Conservation (phyloP, 2,329 filamentous ascomycete species). For the Drechslera avenae region DNA sequence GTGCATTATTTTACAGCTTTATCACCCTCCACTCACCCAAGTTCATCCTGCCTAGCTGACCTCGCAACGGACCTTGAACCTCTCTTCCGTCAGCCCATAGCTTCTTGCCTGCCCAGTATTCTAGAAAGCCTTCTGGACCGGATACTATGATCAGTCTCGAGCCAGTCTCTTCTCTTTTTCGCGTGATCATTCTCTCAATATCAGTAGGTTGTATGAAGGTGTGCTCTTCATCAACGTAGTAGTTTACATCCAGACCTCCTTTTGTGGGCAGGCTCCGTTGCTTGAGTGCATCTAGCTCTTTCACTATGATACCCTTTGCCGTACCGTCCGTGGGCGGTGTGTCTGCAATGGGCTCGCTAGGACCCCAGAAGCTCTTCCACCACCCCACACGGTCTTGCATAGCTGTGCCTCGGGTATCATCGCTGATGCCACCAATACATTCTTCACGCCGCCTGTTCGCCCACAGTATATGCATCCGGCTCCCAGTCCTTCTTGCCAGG, state of each 20-base stretch:
- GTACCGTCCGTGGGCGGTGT: slow-evolving; percentile 7
- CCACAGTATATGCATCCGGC: slow-evolving; percentile 76
- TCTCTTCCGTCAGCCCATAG: slow-evolving; percentile 74
- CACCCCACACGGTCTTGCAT: slow-evolving; percentile 25
- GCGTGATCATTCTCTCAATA: slow-evolving; percentile 37
- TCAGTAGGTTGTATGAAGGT: slow-evolving; percentile 61
- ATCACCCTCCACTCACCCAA: slow-evolving; percentile 62
- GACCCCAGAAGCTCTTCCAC: slow-evolving; percentile 37
- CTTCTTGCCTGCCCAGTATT: slow-evolving; percentile 79
- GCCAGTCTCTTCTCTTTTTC: slow-evolving; percentile 43
- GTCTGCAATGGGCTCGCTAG: slow-evolving; percentile 14
- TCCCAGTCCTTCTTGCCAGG: slow-evolving; percentile 56
- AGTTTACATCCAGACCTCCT: slow-evolving; percentile 60
- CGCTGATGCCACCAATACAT: slow-evolving; percentile 64
- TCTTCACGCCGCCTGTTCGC: slow-evolving; percentile 72
- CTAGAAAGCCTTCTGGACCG: slow-evolving; percentile 88
- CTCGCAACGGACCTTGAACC: slow-evolving; percentile 74
- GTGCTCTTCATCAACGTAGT: slow-evolving; percentile 82
- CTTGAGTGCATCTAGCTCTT: slow-evolving; percentile 16
- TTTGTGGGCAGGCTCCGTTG: slow-evolving; percentile 20
- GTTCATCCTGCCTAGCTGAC: slow-evolving; percentile 67
- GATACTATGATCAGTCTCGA: slow-evolving; percentile 80
- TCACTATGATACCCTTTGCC: slow-evolving; percentile 44
- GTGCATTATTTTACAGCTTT: slow-evolving; percentile 56
- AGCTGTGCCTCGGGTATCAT: slow-evolving; percentile 41